Evolutionary conservation across 106 monocot species (phyloP), one percentile per base, ranked within the genome.

Genomic region (Posidonia australis): DNA sequence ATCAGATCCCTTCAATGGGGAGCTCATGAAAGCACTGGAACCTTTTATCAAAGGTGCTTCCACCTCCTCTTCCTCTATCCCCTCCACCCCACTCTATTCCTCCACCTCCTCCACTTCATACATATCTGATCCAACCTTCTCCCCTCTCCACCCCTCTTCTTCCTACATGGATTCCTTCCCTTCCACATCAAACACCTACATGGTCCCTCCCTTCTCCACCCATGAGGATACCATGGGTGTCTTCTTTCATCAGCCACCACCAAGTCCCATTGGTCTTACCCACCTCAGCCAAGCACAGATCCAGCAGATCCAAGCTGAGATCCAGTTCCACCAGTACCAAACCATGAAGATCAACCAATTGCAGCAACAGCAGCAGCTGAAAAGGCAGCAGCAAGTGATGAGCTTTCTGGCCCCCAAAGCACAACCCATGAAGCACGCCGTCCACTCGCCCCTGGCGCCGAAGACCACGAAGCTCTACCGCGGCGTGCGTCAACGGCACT

Each of bases 401-500:
- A 36, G 59, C 61, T 67, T 53, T 32, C 78, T 90, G n/a, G 69
- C 78, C 25, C 75, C 71, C 0, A 64, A 74, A 52, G 60, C 70
- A 0, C 81, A 77, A 67, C 72, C 79, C 31, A 93, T 93, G 93
- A 93, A 93, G 77, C 60, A 64, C 30, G 13, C 68, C 20, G 30
- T 30, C 5, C 5, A 79, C 1, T n/a, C 52, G 11, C 31, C 48
- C 25, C n/a, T n/a, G n/a, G n/a, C n/a, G n/a, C 9, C 48, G 23
- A 82, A 72, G 73, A 67, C 74, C 24, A 22, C 44, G 14, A 86
- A 82, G 66, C 82, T 82, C 24, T 86, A 77, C 62, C 79, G 86
- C 9, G 86, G 86, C 2, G 86, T 86, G 12, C 72, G 86, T 27
- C 86, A 87, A 63, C 70, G 86, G 1, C 86, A 82, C 48, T 87